Conservation (phyloP, 257 asterid species). For the Nicotiana tabacum region DNA sequence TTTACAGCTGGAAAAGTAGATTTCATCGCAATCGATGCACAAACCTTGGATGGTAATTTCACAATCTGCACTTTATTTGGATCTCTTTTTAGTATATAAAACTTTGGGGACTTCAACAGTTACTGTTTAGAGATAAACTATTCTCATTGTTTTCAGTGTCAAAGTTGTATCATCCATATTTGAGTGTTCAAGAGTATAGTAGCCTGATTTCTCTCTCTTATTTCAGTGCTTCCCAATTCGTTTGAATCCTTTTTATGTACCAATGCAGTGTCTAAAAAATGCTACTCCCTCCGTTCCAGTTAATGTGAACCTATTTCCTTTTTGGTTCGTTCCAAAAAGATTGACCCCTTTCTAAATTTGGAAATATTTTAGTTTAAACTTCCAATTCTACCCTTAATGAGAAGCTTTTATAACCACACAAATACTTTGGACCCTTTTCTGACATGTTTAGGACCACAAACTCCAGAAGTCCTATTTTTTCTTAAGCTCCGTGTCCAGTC, state of each 20-base stretch:
- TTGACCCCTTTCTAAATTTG: too few species aligned
- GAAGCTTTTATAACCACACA: too few species aligned
- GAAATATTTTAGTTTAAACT: too few species aligned
- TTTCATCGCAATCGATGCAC: conserved; percentile 77
- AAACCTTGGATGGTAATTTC: conserved; percentile 77
- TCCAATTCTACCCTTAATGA: too few species aligned
- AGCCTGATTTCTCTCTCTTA: background rate
- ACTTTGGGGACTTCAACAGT: background rate
- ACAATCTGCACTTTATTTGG: background rate
- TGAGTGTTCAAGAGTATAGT: background rate
- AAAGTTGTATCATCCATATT: background rate
- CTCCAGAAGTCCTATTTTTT: too few species aligned
- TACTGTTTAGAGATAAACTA: background rate
- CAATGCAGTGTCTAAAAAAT: background rate
- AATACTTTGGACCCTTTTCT: too few species aligned
- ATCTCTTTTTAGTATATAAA: background rate
- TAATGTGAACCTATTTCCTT: too few species aligned
- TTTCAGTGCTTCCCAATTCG: background rate
- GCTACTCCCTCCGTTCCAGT: background rate
- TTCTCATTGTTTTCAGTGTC: background rate
- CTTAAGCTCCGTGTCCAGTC: too few species aligned
- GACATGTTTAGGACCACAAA: too few species aligned
- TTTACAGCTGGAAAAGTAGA: conserved; percentile 70
- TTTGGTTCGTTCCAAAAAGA: too few species aligned
- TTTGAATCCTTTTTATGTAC: background rate